Percentiles rank a stretch among this genome's conserved stretches.
These are phyloP conservation scores for Erodium moschatum DNA, from an alignment of 441 rosid species.

Conservation along the genomic window DNA sequence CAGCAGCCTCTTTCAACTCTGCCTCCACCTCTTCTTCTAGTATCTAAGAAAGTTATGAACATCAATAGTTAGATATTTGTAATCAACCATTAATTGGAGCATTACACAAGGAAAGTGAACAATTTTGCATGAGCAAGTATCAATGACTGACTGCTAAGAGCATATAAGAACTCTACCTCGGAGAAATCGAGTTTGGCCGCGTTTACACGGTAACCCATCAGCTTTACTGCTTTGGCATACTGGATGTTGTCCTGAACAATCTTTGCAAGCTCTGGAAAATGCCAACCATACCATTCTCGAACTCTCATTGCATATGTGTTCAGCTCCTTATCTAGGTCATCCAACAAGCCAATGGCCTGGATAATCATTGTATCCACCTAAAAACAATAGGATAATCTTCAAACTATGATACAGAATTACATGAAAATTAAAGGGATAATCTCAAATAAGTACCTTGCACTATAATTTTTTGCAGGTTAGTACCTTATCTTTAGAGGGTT, in stretches of 20 bases:
- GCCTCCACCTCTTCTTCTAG: constrained; percentile 67
- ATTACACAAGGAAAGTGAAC: background rate
- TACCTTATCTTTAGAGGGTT: too few species aligned
- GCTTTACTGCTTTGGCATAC: constrained; percentile 75
- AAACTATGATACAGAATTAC: background rate
- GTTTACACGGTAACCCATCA: constrained; percentile 70
- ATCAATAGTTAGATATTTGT: too few species aligned
- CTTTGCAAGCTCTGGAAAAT: constrained; percentile 92
- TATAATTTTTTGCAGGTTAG: too few species aligned
- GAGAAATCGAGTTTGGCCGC: constrained; percentile 86
- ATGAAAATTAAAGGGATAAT: too few species aligned
- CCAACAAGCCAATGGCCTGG: too few species aligned
- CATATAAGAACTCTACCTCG: constrained; percentile 53
- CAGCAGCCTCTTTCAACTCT: constrained; percentile 69
- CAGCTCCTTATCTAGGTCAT: too few species aligned
- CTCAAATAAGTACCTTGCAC: too few species aligned
- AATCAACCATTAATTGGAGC: constrained; percentile 33
- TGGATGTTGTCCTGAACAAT: constrained; percentile 71
- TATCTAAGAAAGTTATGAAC: constrained; percentile 26
- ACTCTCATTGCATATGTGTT: constrained; percentile 53
- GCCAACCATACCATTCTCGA: constrained; percentile 98
- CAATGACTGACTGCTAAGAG: constrained; percentile 13
- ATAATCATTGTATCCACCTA: too few species aligned
- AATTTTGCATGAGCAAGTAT: background rate
- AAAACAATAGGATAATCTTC: background rate